Percentiles rank a stretch among this genome's conserved stretches.
These are phyloP conservation scores for Talaromyces nanjingensis DNA, from an alignment of 495 filamentous ascomycete species.

Conservation along the genomic window DNA sequence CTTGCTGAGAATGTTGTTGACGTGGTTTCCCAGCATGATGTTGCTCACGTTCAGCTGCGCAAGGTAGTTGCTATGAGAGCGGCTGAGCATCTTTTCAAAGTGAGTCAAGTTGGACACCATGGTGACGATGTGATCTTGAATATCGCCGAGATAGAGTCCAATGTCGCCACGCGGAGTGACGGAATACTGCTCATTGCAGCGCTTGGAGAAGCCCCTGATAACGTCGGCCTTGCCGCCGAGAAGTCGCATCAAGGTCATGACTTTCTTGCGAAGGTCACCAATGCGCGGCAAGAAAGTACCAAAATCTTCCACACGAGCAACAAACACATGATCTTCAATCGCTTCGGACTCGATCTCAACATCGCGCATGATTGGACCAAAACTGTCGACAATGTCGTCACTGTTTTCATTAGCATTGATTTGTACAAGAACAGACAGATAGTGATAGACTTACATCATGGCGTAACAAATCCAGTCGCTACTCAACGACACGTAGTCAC, in stretches of 20 bases:
- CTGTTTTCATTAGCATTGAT: conserved; percentile 28
- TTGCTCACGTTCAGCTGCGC: conserved; percentile 91
- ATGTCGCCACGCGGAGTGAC: conserved; percentile 93
- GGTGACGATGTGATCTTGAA: conserved; percentile 97
- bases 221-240: conserved; percentile 96
- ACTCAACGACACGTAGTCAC: conserved; percentile 86
- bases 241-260: conserved; percentile 87
- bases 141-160: conserved; percentile 90
- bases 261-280: conserved; percentile 84
- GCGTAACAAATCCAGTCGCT: conserved; percentile 99
- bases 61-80: conserved; percentile 92
- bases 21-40: conserved; percentile 69
- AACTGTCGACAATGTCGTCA: conserved; percentile 95
- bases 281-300: conserved; percentile 79
- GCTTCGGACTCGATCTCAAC: conserved; percentile 83
- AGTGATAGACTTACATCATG: conserved; percentile 64
- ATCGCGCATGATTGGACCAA: conserved; percentile 78
- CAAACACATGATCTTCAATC: conserved; percentile 92
- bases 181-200: conserved; percentile 94
- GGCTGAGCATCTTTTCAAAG: conserved; percentile 95
- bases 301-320: conserved; percentile 82
- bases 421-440: background rate
- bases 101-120: conserved; percentile 96
- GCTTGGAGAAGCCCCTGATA: conserved; percentile 92
- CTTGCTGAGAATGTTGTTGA: conserved; percentile 82